Percentiles rank a stretch among this genome's conserved stretches.
Evolutionary conservation across 2,329 filamentous ascomycete genomes (phyloP).

Genomic region (Biscogniauxia sp.): DNA sequence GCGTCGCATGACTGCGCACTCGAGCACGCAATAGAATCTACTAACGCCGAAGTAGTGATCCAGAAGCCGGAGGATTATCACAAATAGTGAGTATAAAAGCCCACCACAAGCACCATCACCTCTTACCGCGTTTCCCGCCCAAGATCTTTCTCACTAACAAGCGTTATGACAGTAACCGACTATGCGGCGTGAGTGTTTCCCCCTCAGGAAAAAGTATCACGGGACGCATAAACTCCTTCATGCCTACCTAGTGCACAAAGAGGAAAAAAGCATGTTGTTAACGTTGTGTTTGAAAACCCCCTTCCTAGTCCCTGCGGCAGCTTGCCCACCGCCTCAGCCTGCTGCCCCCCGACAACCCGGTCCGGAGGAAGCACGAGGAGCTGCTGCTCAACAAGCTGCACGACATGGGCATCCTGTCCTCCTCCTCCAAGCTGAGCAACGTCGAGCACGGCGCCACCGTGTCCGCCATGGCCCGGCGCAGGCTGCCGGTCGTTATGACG

Average conservation of each 20-base stretch:
- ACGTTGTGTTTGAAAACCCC: not conserved
- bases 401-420: constrained; percentile 83
- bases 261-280: too few species aligned
- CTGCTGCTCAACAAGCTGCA: constrained; percentile 88
- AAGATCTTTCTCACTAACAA: not conserved
- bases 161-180: constrained; percentile 53
- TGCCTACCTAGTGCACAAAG: too few species aligned
- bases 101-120: not conserved
- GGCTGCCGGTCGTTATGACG: constrained; percentile 89
- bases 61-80: constrained; percentile 85
- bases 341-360: constrained; percentile 74
- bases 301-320: constrained; percentile 72
- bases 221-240: too few species aligned
- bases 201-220: too few species aligned
- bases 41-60: constrained; percentile 48
- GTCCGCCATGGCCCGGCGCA: constrained; percentile 77
- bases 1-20: too few species aligned
- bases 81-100: constrained; percentile 15
- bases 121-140: not conserved
- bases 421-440: constrained; percentile 72
- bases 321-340: constrained; percentile 85
- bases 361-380: constrained; percentile 80
- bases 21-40: too few species aligned
- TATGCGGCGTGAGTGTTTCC: constrained; percentile 63
- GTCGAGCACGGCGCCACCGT: constrained; percentile 90